A percentile compares a stretch with the other conserved stretches of the same genome.
phyloP scores from a whole-genome alignment of 164 flowering plant genomes.

The Umbellularia californica region DNA sequence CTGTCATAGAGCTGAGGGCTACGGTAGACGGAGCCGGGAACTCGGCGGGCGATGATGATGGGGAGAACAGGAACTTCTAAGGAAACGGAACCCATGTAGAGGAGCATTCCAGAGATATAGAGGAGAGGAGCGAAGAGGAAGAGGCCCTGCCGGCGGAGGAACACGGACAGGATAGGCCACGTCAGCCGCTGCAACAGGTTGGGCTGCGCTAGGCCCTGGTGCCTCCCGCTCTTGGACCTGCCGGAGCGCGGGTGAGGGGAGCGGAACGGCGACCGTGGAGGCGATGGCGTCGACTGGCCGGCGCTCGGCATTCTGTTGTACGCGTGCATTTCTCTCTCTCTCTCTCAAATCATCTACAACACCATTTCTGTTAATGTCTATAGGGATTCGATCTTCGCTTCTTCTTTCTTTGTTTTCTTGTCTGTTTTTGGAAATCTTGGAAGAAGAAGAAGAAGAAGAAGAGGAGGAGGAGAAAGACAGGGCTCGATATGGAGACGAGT shows the following conservation, averaged over 20 bases:
- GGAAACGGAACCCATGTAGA: constrained; percentile 72
- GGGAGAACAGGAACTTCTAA: constrained; percentile 48
- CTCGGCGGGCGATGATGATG: constrained; percentile 31
- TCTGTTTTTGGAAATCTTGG: background rate
- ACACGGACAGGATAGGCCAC: constrained; percentile 53
- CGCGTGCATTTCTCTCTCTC: constrained; percentile 41
- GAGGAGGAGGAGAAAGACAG: background rate
- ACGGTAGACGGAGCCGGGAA: constrained; percentile 68
- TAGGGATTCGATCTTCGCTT: background rate
- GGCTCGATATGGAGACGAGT: background rate
- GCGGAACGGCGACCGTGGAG: constrained; percentile 52
- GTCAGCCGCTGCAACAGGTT: constrained; percentile 40
- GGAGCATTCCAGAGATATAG: constrained; percentile 74
- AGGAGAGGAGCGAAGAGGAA: constrained; percentile 77
- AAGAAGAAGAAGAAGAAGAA: background rate
- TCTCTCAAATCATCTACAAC: background rate
- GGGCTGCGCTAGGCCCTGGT: constrained; percentile 28
- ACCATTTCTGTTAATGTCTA: background rate
- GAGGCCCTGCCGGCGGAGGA: constrained; percentile 78
- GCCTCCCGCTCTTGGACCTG: constrained; percentile 27
- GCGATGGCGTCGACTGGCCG: constrained; percentile 69
- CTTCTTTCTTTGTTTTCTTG: background rate
- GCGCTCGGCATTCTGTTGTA: constrained; percentile 53
- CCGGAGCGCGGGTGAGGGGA: constrained; percentile 25
- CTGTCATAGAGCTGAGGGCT: constrained; percentile 65